Evolutionary conservation across 1,139 yeast genomes (phyloP).

Genomic region (Hemisphaericaspora xylanilytica): DNA sequence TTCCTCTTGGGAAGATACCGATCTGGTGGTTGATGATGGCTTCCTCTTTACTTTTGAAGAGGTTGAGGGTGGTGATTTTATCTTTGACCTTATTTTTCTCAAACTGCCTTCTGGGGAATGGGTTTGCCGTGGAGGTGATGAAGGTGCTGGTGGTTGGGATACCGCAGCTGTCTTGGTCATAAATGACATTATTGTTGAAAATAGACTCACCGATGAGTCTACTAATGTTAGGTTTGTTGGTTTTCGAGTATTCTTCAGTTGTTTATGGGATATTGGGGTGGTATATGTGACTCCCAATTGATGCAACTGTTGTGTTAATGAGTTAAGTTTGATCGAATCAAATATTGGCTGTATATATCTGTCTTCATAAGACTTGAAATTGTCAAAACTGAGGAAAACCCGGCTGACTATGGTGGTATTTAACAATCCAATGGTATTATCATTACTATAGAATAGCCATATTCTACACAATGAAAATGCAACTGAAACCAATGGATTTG

Average conservation of each 20-base stretch:
- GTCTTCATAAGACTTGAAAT: constrained; percentile 7
- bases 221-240: neutral
- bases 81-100: neutral
- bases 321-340: constrained; percentile 7
- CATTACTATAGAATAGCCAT: constrained; percentile 15
- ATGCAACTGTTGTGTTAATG: constrained; percentile 10
- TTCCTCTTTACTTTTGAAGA: neutral
- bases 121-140: neutral
- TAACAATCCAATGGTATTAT: constrained; percentile 9
- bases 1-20: constrained; percentile 1
- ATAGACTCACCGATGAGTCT: neutral
- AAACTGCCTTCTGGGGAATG: neutral
- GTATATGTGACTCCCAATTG: constrained; percentile 10
- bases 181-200: neutral
- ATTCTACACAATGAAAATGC: constrained; percentile 5
- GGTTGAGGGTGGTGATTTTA: neutral
- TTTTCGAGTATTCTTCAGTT: neutral
- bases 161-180: neutral
- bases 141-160: neutral
- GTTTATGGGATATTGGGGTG: constrained; percentile 4
- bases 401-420: constrained; percentile 8
- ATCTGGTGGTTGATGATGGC: neutral
- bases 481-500: neutral
- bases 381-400: neutral
- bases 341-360: constrained; percentile 6